These are phyloP conservation scores for Corymbia maculata DNA, from an alignment of 345 rosid genomes.

Conservation along the genomic window DNA sequence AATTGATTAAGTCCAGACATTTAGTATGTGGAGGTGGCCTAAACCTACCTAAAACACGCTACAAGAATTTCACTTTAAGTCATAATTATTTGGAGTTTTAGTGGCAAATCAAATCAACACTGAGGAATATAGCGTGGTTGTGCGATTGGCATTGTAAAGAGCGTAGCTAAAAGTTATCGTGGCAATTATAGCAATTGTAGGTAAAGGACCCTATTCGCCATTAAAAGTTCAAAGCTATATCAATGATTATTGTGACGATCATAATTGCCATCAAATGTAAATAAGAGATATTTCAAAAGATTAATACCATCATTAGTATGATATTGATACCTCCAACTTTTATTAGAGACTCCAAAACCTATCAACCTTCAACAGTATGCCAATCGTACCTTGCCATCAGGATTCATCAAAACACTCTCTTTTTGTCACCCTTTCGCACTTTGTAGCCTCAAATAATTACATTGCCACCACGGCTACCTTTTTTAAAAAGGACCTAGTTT, in stretches of 20 bases:
- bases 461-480: neutral
- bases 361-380: neutral
- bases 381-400: neutral
- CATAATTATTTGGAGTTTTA: neutral
- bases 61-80: neutral
- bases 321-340: neutral
- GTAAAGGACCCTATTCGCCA: neutral
- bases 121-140: neutral
- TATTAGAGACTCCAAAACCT: neutral
- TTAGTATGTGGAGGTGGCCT: neutral
- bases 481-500: neutral
- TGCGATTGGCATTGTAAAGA: neutral
- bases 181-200: neutral
- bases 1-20: neutral
- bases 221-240: neutral
- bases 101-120: neutral
- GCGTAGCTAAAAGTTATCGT: neutral
- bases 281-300: neutral
- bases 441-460: neutral
- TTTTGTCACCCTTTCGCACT: neutral
- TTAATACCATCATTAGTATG: rapidly evolving
- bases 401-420: neutral
- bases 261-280: neutral
- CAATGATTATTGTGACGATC: neutral
- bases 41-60: neutral